Evolutionary conservation across 2,329 filamentous ascomycete species (phyloP).

Genomic region (Colletotrichum orbiculare): DNA sequence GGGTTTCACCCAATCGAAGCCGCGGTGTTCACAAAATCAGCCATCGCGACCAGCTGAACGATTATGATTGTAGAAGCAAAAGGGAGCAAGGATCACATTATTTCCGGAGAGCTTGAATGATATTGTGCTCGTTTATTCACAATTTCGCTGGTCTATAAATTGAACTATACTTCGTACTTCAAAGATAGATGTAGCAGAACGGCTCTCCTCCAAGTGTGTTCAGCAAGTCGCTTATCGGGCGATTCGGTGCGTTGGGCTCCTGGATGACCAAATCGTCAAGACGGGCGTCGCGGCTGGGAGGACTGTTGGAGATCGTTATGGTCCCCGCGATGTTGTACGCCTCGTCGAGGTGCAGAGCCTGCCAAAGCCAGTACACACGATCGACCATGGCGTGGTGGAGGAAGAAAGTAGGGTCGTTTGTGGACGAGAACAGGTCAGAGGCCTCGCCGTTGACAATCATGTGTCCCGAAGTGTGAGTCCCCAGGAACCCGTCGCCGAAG

Average conservation of each 20-base stretch:
- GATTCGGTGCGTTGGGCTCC: constrained; percentile 39
- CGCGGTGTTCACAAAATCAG: too few species aligned
- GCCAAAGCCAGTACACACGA: constrained; percentile 43
- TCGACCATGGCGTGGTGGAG: constrained; percentile 43
- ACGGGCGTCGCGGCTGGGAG: constrained; percentile 38
- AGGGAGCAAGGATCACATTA: too few species aligned
- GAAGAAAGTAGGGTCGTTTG: constrained; percentile 42
- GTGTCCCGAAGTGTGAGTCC: constrained; percentile 43
- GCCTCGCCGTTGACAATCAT: constrained; percentile 42
- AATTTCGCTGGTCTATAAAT: too few species aligned
- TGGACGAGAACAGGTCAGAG: constrained; percentile 42
- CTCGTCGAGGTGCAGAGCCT: constrained; percentile 37
- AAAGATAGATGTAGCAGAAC: constrained; percentile 48
- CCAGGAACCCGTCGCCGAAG: constrained; percentile 42
- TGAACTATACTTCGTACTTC: constrained; percentile 7
- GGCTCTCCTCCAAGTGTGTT: constrained; percentile 46
- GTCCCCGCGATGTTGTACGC: constrained; percentile 38
- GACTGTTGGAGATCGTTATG: constrained; percentile 35
- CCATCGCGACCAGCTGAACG: too few species aligned
- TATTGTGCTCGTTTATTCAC: too few species aligned
- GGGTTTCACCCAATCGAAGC: too few species aligned
- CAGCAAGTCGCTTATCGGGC: constrained; percentile 46
- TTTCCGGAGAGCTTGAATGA: too few species aligned
- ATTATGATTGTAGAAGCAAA: too few species aligned
- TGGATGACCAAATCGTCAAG: constrained; percentile 42